Evolutionary conservation across 2,329 filamentous ascomycete species (phyloP).

Genomic region (Fusarium sp.): DNA sequence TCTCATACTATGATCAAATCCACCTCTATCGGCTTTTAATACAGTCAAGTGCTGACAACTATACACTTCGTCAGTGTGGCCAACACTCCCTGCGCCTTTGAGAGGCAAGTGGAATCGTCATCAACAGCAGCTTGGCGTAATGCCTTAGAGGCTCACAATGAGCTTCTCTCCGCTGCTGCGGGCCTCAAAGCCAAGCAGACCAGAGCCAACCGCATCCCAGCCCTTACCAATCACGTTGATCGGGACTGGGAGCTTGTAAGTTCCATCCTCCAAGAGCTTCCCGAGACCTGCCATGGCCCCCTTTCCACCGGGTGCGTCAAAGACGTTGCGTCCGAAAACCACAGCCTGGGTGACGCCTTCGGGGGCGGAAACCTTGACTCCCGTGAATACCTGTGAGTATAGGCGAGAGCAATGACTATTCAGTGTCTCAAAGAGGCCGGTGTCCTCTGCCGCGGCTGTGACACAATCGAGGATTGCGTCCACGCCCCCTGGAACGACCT

Average conservation of each 20-base stretch:
- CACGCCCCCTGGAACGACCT: conserved; percentile 9
- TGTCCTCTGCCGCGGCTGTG: conserved; percentile 21
- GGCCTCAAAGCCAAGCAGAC: conserved; percentile 20
- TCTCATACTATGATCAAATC: too few relatives aligned
- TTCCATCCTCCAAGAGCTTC: conserved; percentile 11
- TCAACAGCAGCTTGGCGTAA: neutral
- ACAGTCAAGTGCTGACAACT: too few relatives aligned
- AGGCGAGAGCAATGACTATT: conserved; percentile 6
- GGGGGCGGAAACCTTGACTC: conserved; percentile 13
- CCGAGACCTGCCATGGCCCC: conserved; percentile 26
- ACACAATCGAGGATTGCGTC: conserved; percentile 38
- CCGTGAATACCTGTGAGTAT: conserved; percentile 36
- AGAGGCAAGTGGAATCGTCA: neutral
- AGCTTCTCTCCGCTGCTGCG: conserved; percentile 35
- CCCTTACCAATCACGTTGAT: conserved; percentile 22
- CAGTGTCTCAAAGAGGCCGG: conserved; percentile 14
- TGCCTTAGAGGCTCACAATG: conserved; percentile 20
- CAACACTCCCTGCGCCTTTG: neutral
- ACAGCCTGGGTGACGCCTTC: conserved; percentile 5
- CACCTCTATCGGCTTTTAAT: too few relatives aligned
- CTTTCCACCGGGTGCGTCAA: conserved; percentile 25
- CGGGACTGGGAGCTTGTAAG: conserved; percentile 29
- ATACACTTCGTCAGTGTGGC: neutral
- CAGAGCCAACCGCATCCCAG: conserved; percentile 22
- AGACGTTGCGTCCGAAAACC: conserved; percentile 31